These are phyloP conservation scores for Pelargonium cotyledonis DNA, from an alignment of 441 rosid species.

Conservation along the genomic window DNA sequence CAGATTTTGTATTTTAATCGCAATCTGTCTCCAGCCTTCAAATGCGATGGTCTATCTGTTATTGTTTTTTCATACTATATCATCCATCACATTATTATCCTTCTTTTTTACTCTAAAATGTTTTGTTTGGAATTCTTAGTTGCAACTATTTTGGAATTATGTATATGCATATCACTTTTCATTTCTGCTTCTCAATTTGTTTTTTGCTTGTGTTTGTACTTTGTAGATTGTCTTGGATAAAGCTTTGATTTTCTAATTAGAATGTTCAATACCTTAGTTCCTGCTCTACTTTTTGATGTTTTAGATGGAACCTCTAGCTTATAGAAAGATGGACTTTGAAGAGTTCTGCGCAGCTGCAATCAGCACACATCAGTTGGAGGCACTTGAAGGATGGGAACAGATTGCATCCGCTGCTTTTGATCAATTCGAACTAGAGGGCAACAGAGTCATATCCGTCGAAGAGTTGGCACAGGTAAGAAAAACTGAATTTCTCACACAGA, in stretches of 20 bases:
- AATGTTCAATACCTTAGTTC: too few relatives aligned
- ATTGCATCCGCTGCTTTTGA: conserved; percentile 65
- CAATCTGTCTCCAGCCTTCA: too few relatives aligned
- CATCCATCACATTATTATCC: too few relatives aligned
- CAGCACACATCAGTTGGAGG: conserved; percentile 79
- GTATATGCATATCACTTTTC: not conserved
- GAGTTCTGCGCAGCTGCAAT: conserved; percentile 91
- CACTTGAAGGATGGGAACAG: conserved; percentile 79
- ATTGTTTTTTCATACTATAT: too few relatives aligned
- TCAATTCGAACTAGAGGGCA: conserved; percentile 78
- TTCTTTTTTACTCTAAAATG: too few relatives aligned
- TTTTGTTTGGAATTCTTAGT: too few relatives aligned
- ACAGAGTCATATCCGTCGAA: conserved; percentile 67
- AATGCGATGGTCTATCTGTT: too few relatives aligned
- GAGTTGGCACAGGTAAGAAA: conserved; percentile 73
- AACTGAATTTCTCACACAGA: not conserved
- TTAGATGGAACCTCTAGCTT: conserved; percentile 76
- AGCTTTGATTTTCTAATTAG: not conserved
- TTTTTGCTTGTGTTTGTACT: not conserved
- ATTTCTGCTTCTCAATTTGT: not conserved
- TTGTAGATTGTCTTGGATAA: not conserved
- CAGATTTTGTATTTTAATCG: too few relatives aligned
- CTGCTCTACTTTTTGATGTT: conserved; percentile 11
- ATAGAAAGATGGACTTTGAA: conserved; percentile 78
- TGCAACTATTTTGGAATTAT: not conserved